These are phyloP conservation scores for Apophysomyces sp. DNA, from an alignment of 371 early-diverging fungal genomes.

Conservation along the genomic window DNA sequence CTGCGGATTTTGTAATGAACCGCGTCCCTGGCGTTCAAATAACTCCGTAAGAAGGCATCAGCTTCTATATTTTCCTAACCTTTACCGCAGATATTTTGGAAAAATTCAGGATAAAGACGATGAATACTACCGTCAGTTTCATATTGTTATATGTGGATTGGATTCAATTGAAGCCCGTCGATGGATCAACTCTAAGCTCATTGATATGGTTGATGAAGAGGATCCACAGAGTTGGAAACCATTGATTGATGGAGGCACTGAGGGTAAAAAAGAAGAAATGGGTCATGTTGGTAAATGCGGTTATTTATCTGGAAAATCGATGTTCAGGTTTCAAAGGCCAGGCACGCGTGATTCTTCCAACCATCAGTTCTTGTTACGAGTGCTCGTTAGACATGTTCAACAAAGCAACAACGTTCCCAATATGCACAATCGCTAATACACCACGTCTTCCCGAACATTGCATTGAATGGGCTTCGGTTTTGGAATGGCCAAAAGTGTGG, in stretches of 20 bases:
- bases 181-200: conserved; percentile 89
- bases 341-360: conserved; percentile 83
- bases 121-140: conserved; percentile 83
- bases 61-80: neutral
- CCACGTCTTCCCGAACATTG: conserved; percentile 96
- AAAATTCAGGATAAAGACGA: conserved; percentile 92
- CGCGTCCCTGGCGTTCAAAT: conserved; percentile 75
- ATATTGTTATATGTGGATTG: conserved; percentile 85
- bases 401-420: conserved; percentile 81
- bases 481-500: conserved; percentile 85
- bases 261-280: conserved; percentile 70
- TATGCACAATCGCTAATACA: conserved; percentile 97
- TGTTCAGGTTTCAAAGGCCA: conserved; percentile 86
- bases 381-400: conserved; percentile 76
- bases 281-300: too few species aligned
- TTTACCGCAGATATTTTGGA: conserved; percentile 57
- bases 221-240: conserved; percentile 71
- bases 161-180: conserved; percentile 92
- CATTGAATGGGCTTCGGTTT: conserved; percentile 94
- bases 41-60: conserved; percentile 61
- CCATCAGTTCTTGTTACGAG: conserved; percentile 75
- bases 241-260: conserved; percentile 93
- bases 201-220: conserved; percentile 69
- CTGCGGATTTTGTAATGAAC: conserved; percentile 83
- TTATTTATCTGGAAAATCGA: too few species aligned